Base-by-base conservation (phyloP, 306 rosid genomes). In the Purshia tridentata region DNA sequence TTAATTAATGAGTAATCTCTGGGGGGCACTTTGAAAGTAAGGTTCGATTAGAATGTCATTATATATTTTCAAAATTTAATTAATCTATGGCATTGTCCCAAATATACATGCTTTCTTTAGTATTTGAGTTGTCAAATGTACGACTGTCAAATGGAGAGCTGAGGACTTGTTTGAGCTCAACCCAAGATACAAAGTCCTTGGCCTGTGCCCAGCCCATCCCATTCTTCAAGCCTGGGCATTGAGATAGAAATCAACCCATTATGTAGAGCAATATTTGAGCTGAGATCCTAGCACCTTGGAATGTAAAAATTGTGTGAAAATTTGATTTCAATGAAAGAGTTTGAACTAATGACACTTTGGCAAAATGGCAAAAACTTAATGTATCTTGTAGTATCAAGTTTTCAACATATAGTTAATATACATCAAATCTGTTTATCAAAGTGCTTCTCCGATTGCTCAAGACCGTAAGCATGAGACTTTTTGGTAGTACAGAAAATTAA, bases 1-100 rank as follows among this genome's bases (percentile, higher is more conserved):
- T 55, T 14, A 45, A 54, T 4, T 19, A 57, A 19, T 54, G 59
- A 81, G 54, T 67, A 45, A n/a, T 77, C 65, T 78, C 8, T n/a
- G n/a, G n/a, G n/a, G n/a, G n/a, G n/a, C n/a, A n/a, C n/a, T n/a
- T n/a, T n/a, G n/a, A n/a, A n/a, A n/a, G n/a, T n/a, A n/a, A n/a
- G n/a, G n/a, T n/a, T n/a, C n/a, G n/a, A n/a, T n/a, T n/a, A n/a
- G n/a, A n/a, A n/a, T n/a, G n/a, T n/a, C n/a, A n/a, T n/a, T n/a
- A n/a, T n/a, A n/a, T n/a, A n/a, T n/a, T n/a, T n/a, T n/a, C n/a
- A n/a, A n/a, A n/a, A n/a, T n/a, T 29, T 50, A 35, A 37, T 49
- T 48, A 4, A n/a, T 51, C 46, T 6, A 68, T 37, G 62, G 62
- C 48, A n/a, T 6, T 51, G 16, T 37, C 41, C 44, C 18, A 67